phyloP scores from a whole-genome alignment of 2,329 filamentous ascomycete species.

The Neobulgaria alba region DNA sequence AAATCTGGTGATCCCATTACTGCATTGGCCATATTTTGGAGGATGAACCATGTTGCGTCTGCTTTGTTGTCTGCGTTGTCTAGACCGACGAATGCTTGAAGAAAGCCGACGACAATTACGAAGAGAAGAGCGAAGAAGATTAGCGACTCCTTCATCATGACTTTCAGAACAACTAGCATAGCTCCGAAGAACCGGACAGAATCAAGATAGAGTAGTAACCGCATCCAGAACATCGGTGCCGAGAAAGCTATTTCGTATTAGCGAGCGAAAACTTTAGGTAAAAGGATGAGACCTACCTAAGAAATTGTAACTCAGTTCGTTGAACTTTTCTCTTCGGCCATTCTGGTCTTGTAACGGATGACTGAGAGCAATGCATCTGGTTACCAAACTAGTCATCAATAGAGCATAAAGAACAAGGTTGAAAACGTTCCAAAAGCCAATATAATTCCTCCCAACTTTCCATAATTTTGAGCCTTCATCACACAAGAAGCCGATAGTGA shows the following conservation, averaged over 20 bases:
- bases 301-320: slow-evolving; percentile 85
- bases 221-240: slow-evolving; percentile 95
- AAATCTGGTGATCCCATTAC: slow-evolving; percentile 93
- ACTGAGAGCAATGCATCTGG: slow-evolving; percentile 69
- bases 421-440: slow-evolving; percentile 96
- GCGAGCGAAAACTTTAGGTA: background rate
- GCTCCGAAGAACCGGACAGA: slow-evolving; percentile 93
- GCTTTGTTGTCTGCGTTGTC: slow-evolving; percentile 71
- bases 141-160: slow-evolving; percentile 87
- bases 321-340: slow-evolving; percentile 53
- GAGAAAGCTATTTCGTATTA: slow-evolving; percentile 53
- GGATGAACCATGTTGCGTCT: slow-evolving; percentile 61
- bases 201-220: slow-evolving; percentile 86
- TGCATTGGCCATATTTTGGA: slow-evolving; percentile 78
- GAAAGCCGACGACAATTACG: slow-evolving; percentile 76
- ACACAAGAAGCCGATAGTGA: slow-evolving; percentile 83
- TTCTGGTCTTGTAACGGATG: slow-evolving; percentile 38
- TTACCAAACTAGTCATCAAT: slow-evolving; percentile 66
- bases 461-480: slow-evolving; percentile 85
- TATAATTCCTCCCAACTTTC: slow-evolving; percentile 85
- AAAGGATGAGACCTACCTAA: slow-evolving; percentile 34
- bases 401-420: slow-evolving; percentile 77
- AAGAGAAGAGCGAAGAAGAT: slow-evolving; percentile 92
- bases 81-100: slow-evolving; percentile 90
- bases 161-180: slow-evolving; percentile 94